Evolutionary conservation across 139 green algal genomes (phyloP).

Genomic region (Nannochloris sp.): DNA sequence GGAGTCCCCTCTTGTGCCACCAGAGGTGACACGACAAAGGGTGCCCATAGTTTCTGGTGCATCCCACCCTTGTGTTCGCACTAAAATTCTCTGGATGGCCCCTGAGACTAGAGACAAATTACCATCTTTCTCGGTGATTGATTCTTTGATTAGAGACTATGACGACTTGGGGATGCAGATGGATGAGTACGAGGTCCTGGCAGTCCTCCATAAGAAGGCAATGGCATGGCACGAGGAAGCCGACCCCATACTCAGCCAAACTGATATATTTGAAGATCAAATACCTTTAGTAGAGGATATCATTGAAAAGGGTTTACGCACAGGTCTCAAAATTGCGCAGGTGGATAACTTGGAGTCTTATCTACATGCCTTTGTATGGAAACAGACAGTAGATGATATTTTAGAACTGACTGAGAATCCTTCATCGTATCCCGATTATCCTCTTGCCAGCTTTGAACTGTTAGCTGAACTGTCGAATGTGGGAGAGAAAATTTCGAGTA

Average conservation of each 20-base stretch:
- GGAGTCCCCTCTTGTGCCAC: not conserved
- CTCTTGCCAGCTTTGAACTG: not conserved
- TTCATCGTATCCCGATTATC: too few relatives aligned
- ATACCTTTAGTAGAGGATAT: slow-evolving; percentile 16
- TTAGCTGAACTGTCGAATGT: slow-evolving; percentile 20
- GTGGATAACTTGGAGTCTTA: slow-evolving; percentile 28
- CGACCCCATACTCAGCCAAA: slow-evolving; percentile 13
- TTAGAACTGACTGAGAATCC: not conserved
- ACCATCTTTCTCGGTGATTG: slow-evolving; percentile 1
- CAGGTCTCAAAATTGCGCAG: slow-evolving; percentile 24
- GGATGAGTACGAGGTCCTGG: slow-evolving; percentile 11
- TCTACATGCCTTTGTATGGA: slow-evolving; percentile 15
- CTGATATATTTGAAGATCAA: slow-evolving; percentile 26
- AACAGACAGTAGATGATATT: slow-evolving; percentile 6
- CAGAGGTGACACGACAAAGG: not conserved
- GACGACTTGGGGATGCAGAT: not conserved
- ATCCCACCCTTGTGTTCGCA: too few relatives aligned
- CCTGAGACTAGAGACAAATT: not conserved
- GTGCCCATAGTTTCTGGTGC: not conserved
- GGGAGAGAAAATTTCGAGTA: slow-evolving; percentile 24
- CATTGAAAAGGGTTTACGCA: slow-evolving; percentile 10
- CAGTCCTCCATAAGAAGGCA: slow-evolving; percentile 1
- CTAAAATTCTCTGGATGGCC: too few relatives aligned
- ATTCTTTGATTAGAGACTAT: slow-evolving; percentile 19
- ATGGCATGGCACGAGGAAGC: slow-evolving; percentile 24